A percentile compares a stretch with the other conserved stretches of the same genome.
These are phyloP conservation scores for Scleromitrula shiraiana DNA, from an alignment of 2,329 filamentous ascomycete genomes.

Conservation along the genomic window DNA sequence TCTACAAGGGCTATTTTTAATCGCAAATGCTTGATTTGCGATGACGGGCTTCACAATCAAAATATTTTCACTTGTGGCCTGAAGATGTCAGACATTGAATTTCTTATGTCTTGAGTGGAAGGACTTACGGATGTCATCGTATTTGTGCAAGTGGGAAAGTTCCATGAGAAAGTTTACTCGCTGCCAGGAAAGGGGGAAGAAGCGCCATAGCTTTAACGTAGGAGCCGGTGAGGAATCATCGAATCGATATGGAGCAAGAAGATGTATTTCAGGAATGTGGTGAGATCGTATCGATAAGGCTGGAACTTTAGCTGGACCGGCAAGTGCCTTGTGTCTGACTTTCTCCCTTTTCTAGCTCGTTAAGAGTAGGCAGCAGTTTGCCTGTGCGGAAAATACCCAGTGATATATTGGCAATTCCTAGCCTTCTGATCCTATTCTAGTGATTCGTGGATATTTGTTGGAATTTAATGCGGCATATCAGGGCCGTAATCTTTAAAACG, in stretches of 20 bases:
- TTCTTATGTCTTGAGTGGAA: too few species aligned
- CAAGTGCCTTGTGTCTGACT: background rate
- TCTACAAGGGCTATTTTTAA: too few species aligned
- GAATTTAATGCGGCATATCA: background rate
- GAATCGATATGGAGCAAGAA: background rate
- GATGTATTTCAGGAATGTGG: background rate
- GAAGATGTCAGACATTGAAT: too few species aligned
- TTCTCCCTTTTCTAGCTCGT: background rate
- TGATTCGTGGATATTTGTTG: background rate
- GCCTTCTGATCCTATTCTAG: background rate
- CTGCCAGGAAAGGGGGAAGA: background rate
- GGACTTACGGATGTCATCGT: too few species aligned
- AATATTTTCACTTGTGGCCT: too few species aligned
- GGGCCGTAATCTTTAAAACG: background rate
- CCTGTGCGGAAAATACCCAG: background rate
- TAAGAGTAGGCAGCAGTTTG: background rate
- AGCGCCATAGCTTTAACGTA: background rate
- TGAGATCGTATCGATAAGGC: background rate
- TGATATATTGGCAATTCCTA: background rate
- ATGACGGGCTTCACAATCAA: too few species aligned
- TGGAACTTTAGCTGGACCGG: background rate
- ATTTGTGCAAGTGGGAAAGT: too few species aligned
- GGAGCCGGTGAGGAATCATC: background rate
- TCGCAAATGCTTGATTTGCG: too few species aligned
- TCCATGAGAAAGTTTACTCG: too few species aligned